Base-by-base conservation (phyloP, 2,329 filamentous ascomycete genomes). In the Diaporthe caulivora region DNA sequence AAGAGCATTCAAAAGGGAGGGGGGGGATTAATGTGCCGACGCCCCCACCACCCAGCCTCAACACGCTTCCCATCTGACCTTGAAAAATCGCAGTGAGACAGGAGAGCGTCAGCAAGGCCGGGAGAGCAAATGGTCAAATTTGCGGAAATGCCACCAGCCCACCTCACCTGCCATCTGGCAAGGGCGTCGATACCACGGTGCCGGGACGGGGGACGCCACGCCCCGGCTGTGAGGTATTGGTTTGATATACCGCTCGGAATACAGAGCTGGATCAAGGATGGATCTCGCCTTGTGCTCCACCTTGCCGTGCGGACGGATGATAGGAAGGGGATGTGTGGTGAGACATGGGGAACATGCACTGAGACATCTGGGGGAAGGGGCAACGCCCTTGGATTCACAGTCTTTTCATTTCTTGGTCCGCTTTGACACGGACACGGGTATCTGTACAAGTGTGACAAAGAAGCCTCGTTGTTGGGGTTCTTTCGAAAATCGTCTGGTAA, bases 201-300 rank as follows among this genome's bases (percentile, higher is more conserved):
- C 69, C 69, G 29, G 69, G 40, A 44, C 55, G 69, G 69, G 69
- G 69, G 69, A 71, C 55, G 69, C 69, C 69, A 62, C 69, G 34
- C 40, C 49, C 65, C 54, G 55, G 68, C 29, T n/a, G 40, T 65
- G 71, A 49, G 29, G 21, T 69, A n/a, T 67, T 72, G 75, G 47
- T 75, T 89, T 85, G 76, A 87, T 92, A 75, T 92, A 89, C 90
- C 91, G 91, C 91, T 91, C 90, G 89, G 90, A 92, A 92, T 92
- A 92, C 91, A 92, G 89, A 92, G 90, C 88, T 86, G 84, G 81
- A 80, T 87, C 90, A 92, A 92, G 91, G 91, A 92, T 90, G 85
- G 85, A 81, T 91, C 91, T 92, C 90, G 89, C 91, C 91, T 92
- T 92, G 90, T 89, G 90, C 91, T 92, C 90, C 91, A 92, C 91